Conservation (phyloP, 768 basidiomycete genomes). For the Psilocybe sp. region DNA sequence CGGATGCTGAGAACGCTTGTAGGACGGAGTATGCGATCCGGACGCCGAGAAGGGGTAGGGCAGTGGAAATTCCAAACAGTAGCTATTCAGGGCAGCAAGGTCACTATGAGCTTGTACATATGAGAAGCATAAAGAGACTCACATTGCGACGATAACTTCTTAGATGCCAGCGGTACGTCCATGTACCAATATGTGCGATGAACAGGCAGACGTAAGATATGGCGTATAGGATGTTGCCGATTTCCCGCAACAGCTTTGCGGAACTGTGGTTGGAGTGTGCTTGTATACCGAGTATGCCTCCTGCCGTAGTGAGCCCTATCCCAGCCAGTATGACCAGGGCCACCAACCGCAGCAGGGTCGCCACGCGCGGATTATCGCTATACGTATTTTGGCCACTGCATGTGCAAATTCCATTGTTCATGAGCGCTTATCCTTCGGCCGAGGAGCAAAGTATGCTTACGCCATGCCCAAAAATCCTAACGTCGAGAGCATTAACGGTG, state of each 20-base stretch:
- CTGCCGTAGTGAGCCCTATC: slow-evolving; percentile 41
- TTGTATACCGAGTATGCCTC: slow-evolving; percentile 42
- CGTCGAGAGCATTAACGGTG: slow-evolving; percentile 37
- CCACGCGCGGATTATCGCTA: slow-evolving; percentile 45
- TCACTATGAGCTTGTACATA: not conserved
- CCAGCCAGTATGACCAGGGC: slow-evolving; percentile 36
- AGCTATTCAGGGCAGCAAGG: slow-evolving; percentile 36
- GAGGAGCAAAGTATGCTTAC: slow-evolving; percentile 25
- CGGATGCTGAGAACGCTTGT: slow-evolving; percentile 53
- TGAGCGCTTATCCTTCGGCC: not conserved
- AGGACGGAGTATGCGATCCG: slow-evolving; percentile 58
- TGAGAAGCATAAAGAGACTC: slow-evolving; percentile 13
- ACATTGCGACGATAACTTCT: slow-evolving; percentile 45
- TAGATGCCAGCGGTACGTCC: slow-evolving; percentile 45
- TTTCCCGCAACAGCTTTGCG: slow-evolving; percentile 40
- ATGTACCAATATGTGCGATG: slow-evolving; percentile 38
- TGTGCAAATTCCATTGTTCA: slow-evolving; percentile 17
- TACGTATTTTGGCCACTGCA: slow-evolving; percentile 49
- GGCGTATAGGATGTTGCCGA: slow-evolving; percentile 39
- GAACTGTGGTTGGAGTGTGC: slow-evolving; percentile 26
- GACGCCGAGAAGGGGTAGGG: slow-evolving; percentile 60
- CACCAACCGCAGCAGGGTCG: slow-evolving; percentile 31
- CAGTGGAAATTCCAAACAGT: slow-evolving; percentile 48
- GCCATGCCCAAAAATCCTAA: slow-evolving; percentile 50
- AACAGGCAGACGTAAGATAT: slow-evolving; percentile 38